These are phyloP conservation scores for Zalaria obscura DNA, from an alignment of 2,329 filamentous ascomycete species.

Conservation along the genomic window DNA sequence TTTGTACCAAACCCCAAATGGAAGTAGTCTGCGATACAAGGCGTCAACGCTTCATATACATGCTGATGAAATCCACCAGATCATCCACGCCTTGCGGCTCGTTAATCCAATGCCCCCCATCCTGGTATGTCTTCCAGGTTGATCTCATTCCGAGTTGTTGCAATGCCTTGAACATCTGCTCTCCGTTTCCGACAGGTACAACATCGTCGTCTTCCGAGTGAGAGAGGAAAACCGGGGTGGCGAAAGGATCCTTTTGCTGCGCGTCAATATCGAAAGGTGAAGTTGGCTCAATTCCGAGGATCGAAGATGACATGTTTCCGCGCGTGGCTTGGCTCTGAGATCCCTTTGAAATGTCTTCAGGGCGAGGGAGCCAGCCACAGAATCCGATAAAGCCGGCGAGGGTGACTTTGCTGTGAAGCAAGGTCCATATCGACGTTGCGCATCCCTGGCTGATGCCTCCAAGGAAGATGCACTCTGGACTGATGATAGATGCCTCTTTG, in stretches of 20 bases:
- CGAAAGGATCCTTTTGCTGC: constrained; percentile 4
- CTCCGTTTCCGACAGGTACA: constrained; percentile 7
- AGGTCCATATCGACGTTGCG: constrained; percentile 1
- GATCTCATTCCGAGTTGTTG: constrained; percentile 8
- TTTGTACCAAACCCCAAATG: no score
- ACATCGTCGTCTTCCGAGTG: constrained; percentile 11
- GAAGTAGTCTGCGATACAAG: no score
- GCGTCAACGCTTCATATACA: no score
- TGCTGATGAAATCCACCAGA: constrained; percentile 6
- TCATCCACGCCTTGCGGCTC: constrained; percentile 11
- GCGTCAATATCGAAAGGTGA: constrained; percentile 6
- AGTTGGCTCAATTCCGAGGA: no score
- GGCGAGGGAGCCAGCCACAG: constrained; percentile 3
- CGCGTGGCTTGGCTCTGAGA: no score
- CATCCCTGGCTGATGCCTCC: constrained; percentile 5
- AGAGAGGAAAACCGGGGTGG: constrained; percentile 9
- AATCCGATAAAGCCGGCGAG: constrained; percentile 3
- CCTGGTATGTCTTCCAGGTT: constrained; percentile 8
- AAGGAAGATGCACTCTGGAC: constrained; percentile 1
- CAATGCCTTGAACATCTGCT: constrained; percentile 2
- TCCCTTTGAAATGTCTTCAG: constrained; percentile 2
- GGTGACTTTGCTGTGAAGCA: not conserved
- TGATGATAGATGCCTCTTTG: not conserved
- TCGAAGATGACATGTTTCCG: no score
- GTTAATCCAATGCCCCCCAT: constrained; percentile 12